phyloP scores from a whole-genome alignment of 805 yeast genomes.

The Wickerhamomyces chambardii region DNA sequence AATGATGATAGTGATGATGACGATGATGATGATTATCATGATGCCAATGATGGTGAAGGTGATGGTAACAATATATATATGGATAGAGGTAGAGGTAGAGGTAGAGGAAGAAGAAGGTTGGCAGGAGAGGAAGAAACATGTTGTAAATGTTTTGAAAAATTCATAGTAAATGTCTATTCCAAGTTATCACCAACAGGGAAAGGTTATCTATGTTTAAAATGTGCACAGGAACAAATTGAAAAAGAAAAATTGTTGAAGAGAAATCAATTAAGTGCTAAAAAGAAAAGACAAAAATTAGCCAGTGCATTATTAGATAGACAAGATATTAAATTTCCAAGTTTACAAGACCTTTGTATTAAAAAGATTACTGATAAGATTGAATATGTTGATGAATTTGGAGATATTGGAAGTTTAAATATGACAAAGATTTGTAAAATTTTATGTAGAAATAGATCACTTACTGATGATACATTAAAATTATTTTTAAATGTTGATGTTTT shows the following conservation, averaged over 20 bases:
- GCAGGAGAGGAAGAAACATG: constrained; percentile 53
- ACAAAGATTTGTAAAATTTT: constrained; percentile 67
- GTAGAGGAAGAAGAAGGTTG: constrained; percentile 11
- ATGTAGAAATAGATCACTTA: constrained; percentile 73
- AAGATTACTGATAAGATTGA: constrained; percentile 58
- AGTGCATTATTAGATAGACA: constrained; percentile 73
- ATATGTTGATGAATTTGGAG: constrained; percentile 78
- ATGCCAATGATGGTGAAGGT: constrained; percentile 22
- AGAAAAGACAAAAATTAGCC: constrained; percentile 71
- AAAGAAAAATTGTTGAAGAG: constrained; percentile 34
- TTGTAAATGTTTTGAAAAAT: constrained; percentile 49
- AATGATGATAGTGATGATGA: constrained; percentile 23
- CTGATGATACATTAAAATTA: constrained; percentile 60
- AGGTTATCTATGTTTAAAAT: constrained; percentile 62
- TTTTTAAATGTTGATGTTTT: constrained; percentile 57
- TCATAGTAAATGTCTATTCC: constrained; percentile 61
- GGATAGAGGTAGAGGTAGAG: constrained; percentile 9
- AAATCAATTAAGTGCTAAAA: constrained; percentile 56
- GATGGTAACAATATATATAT: constrained; percentile 14
- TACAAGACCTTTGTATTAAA: constrained; percentile 77
- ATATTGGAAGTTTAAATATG: constrained; percentile 68
- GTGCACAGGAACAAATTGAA: constrained; percentile 35
- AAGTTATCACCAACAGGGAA: constrained; percentile 37
- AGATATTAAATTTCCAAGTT: constrained; percentile 51
- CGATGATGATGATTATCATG: constrained; percentile 13